Evolutionary conservation across 1,284 basidiomycete genomes (phyloP).

Genomic region (Rhizoctonia solani): DNA sequence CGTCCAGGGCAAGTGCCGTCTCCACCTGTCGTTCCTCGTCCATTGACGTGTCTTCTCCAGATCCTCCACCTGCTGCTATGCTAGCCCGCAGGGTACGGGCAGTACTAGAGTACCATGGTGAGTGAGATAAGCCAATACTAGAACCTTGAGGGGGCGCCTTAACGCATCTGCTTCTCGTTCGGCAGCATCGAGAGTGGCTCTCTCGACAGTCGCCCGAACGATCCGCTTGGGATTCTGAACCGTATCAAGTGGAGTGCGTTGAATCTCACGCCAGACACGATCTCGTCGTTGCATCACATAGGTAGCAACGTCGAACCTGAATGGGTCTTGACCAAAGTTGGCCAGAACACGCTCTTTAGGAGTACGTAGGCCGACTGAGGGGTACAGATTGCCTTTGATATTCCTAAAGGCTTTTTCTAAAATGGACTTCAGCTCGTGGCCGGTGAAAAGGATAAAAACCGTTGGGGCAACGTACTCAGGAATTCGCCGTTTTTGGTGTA

Average conservation of each 20-base stretch:
- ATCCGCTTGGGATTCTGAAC: constrained; percentile 33
- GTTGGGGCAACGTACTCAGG: constrained; percentile 57
- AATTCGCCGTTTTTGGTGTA: constrained; percentile 87
- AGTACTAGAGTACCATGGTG: constrained; percentile 75
- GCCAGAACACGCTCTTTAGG: constrained; percentile 70
- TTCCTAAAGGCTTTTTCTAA: constrained; percentile 69
- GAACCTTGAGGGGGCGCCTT: constrained; percentile 59
- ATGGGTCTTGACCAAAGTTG: constrained; percentile 85
- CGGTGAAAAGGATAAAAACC: not conserved
- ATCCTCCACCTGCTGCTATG: not conserved
- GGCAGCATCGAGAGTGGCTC: not conserved
- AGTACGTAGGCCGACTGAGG: constrained; percentile 85
- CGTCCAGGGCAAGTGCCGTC: constrained; percentile 24
- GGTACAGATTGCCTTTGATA: constrained; percentile 65
- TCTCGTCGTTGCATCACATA: constrained; percentile 71
- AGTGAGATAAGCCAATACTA: constrained; percentile 77
- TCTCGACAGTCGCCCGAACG: constrained; percentile 5
- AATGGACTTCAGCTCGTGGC: constrained; percentile 1
- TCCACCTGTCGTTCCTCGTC: constrained; percentile 34
- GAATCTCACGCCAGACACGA: constrained; percentile 63
- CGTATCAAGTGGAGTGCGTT: constrained; percentile 54
- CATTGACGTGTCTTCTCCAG: constrained; percentile 22
- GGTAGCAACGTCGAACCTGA: constrained; percentile 85
- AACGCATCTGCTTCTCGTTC: constrained; percentile 15
- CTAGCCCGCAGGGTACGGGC: constrained; percentile 61